Evolutionary conservation across 2,329 filamentous ascomycete species (phyloP), one percentile per base, ranked within the genome.

Genomic region (Neonectria faginata): DNA sequence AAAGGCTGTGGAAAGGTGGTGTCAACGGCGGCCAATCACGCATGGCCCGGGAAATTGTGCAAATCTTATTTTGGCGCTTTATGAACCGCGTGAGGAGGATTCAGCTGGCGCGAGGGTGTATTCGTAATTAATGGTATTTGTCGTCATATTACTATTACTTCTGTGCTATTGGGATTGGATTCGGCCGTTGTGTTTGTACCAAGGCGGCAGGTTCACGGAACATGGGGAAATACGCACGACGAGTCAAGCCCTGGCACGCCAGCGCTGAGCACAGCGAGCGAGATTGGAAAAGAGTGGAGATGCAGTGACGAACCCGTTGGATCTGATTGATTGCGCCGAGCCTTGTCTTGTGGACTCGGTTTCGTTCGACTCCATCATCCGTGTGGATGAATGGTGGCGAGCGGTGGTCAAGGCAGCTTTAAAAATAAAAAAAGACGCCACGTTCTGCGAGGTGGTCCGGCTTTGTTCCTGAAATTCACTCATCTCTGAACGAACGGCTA

Each of bases 61-160:
- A 76, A 76, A 75, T 76, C 67, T 76, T 72, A 72, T 62, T 66
- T 66, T 65, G 59, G 56, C 44, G 20, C 56, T 60, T 52, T 69
- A 50, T 68, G 65, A 58, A 67, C 62, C 41, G 18, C 39, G 39
- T 42, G 39, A 42, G 39, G n/a, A 42, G 12, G n/a, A 20, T 9
- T 5, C 39, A 18, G n/a, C 9, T 11, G n/a, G 50, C 50, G 52
- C 36, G 39, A 45, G 53, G 45, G 42, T 45, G 6, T 25, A 25
- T 25, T 25, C 25, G 50, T 42, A 42, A 42, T 42, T 42, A 42
- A 42, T 20, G n/a, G n/a, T 10, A 41, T 29, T 3, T 25, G 25
- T 33, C 4, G 10, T 42, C 25, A 8, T 42, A 42, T 12, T 18
- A 42, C 3, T 20, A 11, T 9, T 20, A 16, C 11, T 20, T 20